Evolutionary conservation across 2,329 filamentous ascomycete species (phyloP).

Genomic region (Aspergillus chevalieri): DNA sequence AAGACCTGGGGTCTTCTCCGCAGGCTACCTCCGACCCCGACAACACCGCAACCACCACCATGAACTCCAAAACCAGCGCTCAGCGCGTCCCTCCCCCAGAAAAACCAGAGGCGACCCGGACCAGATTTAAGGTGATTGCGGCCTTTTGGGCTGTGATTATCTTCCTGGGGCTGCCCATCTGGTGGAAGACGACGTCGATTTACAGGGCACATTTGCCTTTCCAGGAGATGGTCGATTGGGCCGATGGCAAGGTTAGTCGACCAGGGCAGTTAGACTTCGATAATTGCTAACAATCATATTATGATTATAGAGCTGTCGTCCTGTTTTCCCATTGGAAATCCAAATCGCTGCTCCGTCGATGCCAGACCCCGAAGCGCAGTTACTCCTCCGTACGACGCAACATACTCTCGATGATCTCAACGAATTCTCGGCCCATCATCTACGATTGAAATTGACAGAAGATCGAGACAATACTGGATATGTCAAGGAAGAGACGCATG

Average conservation of each 20-base stretch:
- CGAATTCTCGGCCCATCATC: conserved; percentile 76
- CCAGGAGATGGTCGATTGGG: conserved; percentile 83
- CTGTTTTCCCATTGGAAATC: conserved; percentile 81
- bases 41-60: conserved; percentile 18
- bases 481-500: conserved; percentile 4
- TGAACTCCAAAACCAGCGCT: conserved; percentile 17
- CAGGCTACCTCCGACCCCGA: conserved; percentile 9
- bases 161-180: conserved; percentile 80
- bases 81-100: conserved; percentile 66
- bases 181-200: conserved; percentile 92
- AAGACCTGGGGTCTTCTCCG: conserved; percentile 26
- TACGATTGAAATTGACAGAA: conserved; percentile 58
- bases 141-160: conserved; percentile 89
- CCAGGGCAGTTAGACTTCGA: neutral
- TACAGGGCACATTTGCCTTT: conserved; percentile 80
- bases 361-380: conserved; percentile 60
- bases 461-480: conserved; percentile 7
- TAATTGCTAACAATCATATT: neutral
- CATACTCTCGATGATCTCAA: conserved; percentile 80
- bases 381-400: conserved; percentile 74
- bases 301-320: conserved; percentile 65
- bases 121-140: conserved; percentile 67
- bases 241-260: conserved; percentile 67
- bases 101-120: conserved; percentile 60
- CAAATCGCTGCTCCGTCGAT: conserved; percentile 65